These are phyloP conservation scores for Diaporthe nobilis DNA, from an alignment of 2,329 filamentous ascomycete genomes.

Conservation along the genomic window DNA sequence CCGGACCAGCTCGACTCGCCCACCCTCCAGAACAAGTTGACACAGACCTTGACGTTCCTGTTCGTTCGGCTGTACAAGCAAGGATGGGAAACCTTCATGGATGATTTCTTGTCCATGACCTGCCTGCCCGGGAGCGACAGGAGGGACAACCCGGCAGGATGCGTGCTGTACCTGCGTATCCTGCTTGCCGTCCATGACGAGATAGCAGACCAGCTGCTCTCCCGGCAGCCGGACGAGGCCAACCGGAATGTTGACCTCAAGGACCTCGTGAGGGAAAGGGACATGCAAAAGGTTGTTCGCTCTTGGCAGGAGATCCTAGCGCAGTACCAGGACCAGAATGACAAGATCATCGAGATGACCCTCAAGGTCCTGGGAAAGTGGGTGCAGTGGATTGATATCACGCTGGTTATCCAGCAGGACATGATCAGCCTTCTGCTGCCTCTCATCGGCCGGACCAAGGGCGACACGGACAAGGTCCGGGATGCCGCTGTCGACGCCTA, in stretches of 20 bases:
- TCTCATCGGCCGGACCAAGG: constrained; percentile 81
- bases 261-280: constrained; percentile 87
- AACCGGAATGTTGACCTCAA: constrained; percentile 92
- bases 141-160: constrained; percentile 80
- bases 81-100: constrained; percentile 91
- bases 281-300: constrained; percentile 88
- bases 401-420: constrained; percentile 88
- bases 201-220: constrained; percentile 92
- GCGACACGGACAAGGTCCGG: constrained; percentile 82
- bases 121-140: constrained; percentile 70
- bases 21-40: constrained; percentile 94
- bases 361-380: constrained; percentile 94
- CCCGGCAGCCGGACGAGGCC: constrained; percentile 81
- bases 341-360: constrained; percentile 86
- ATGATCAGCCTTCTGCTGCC: constrained; percentile 90
- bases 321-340: constrained; percentile 79
- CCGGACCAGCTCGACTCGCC: constrained; percentile 75
- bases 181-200: constrained; percentile 95
- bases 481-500: constrained; percentile 95
- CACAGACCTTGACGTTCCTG: constrained; percentile 94
- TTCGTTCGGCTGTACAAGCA: constrained; percentile 90
- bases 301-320: constrained; percentile 94
- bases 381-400: constrained; percentile 99
- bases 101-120: constrained; percentile 87
- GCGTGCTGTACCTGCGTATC: constrained; percentile 90